phyloP scores from a whole-genome alignment of 306 rosid species.

The Oxytropis ochrocephala region DNA sequence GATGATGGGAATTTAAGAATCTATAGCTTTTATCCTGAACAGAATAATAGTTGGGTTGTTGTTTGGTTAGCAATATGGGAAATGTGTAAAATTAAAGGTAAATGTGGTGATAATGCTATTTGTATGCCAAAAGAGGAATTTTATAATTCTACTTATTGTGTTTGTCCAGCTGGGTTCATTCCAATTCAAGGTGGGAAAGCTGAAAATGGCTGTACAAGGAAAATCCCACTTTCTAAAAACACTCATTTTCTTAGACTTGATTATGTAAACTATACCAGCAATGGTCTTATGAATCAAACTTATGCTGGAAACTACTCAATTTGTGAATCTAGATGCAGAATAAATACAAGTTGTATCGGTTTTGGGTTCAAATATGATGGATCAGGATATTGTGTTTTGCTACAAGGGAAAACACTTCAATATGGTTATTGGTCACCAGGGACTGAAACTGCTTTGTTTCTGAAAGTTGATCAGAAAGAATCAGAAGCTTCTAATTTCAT shows the following conservation, averaged over 20 bases:
- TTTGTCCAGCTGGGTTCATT: conserved; percentile 63
- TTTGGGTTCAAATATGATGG: conserved; percentile 65
- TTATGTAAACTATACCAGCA: conserved; percentile 57
- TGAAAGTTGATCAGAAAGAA: conserved; percentile 49
- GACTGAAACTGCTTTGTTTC: conserved; percentile 42
- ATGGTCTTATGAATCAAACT: not conserved
- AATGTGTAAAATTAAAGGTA: conserved; percentile 39
- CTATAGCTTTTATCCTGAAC: conserved; percentile 40
- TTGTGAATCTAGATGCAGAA: conserved; percentile 44
- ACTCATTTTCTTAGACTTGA: conserved; percentile 50
- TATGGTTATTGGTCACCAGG: conserved; percentile 88
- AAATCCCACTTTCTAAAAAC: conserved; percentile 5
- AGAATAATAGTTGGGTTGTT: conserved; percentile 26
- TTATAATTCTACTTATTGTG: conserved; percentile 29
- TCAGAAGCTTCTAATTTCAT: conserved; percentile 40
- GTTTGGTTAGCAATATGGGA: conserved; percentile 60
- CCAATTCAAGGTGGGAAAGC: not conserved
- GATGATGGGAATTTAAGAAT: conserved; percentile 67
- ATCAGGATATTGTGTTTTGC: conserved; percentile 32
- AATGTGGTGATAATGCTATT: conserved; percentile 57
- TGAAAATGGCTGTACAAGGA: conserved; percentile 43
- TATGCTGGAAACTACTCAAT: conserved; percentile 19
- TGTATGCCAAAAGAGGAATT: conserved; percentile 42
- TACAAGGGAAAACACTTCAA: conserved; percentile 8
- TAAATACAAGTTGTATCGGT: conserved; percentile 33